A percentile compares a stretch with the other conserved stretches of the same genome.
These are phyloP conservation scores for Leccinum holopus DNA, from an alignment of 1,284 basidiomycete genomes.

Conservation along the genomic window DNA sequence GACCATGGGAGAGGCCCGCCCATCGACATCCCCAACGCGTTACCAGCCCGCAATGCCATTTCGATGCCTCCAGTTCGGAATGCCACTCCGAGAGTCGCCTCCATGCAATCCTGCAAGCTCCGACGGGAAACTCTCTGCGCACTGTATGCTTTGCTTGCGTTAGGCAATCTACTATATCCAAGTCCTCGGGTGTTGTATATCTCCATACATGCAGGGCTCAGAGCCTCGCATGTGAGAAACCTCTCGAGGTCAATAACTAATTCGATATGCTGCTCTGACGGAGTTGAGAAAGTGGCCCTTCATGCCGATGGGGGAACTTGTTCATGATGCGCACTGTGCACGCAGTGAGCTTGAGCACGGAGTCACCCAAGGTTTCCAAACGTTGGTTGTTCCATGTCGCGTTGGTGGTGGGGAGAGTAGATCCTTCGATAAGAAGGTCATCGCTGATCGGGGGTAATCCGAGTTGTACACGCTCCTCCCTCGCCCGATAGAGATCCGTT, in stretches of 20 bases:
- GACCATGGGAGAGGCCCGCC: conserved; percentile 67
- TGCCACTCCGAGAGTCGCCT: conserved; percentile 74
- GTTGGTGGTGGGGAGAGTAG: conserved; percentile 64
- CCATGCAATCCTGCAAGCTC: conserved; percentile 83
- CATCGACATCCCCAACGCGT: conserved; percentile 63
- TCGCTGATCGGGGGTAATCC: conserved; percentile 57
- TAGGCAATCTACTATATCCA: conserved; percentile 30
- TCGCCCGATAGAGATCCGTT: conserved; percentile 63
- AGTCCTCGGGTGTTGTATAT: conserved; percentile 44
- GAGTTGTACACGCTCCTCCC: conserved; percentile 49
- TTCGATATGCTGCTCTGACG: conserved; percentile 69
- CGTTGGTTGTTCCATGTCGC: conserved; percentile 77
- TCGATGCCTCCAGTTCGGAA: conserved; percentile 69
- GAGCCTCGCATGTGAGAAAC: conserved; percentile 61
- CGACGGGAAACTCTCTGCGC: conserved; percentile 51
- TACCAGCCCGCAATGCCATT: conserved; percentile 64
- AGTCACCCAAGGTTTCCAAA: conserved; percentile 77
- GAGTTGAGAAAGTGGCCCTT: conserved; percentile 72
- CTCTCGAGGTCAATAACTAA: conserved; percentile 57
- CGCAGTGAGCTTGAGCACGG: conserved; percentile 68
- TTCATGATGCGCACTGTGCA: conserved; percentile 76
- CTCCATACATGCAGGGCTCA: conserved; percentile 59
- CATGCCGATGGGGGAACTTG: conserved; percentile 70
- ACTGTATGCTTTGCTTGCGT: conserved; percentile 31
- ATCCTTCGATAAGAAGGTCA: conserved; percentile 64